Base-by-base conservation (phyloP, 441 rosid genomes). In the Flueggea neowawraea region DNA sequence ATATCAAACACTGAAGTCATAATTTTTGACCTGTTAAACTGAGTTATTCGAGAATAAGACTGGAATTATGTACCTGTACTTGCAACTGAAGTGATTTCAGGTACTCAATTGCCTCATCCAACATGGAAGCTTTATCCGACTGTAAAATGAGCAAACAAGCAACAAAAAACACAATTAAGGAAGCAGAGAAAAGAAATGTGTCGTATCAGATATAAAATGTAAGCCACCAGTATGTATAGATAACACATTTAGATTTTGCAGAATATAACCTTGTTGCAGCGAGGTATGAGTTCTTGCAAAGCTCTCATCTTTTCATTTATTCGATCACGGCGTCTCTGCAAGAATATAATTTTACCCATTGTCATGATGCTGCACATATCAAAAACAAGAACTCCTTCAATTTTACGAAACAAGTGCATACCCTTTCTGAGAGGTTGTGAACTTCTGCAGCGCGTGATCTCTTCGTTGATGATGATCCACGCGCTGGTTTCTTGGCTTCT, bases 361-460 rank as follows among this genome's bases (percentile, higher is more conserved):
- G 44, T 61, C 17, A 47, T n/a, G n/a, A n/a, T 53, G 72, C 65
- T 67, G 53, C 52, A 45, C 6, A 59, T 32, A 41, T 16, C 10
- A 45, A 60, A 28, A 63, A 43, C 32, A 45, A 61, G 50, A 52
- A 67, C n/a, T 33, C 63, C 13, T 48, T 44, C 70, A 64, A 31
- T 28, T 39, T 3, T 15, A 50, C 10, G 16, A 43, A 5, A 9
- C 3, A 32, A 41, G 36, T 9, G 78, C 86, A 51, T 55, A 90
- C 98, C 87, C 98, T 85, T 67, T 93, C 98, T 0, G 98, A 93
- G 73, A 88, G 86, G 69, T 93, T 93, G 78, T 93, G 98, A 78
- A 93, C 96, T 75, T 90, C 83, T 8, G 98, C 96, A 72, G 98
- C 97, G 16, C 97, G 96, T 59, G 95, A 78, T 76, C 93, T 87